Conservation (phyloP, 1,284 basidiomycete genomes). For the Schizopora paradoxa region DNA sequence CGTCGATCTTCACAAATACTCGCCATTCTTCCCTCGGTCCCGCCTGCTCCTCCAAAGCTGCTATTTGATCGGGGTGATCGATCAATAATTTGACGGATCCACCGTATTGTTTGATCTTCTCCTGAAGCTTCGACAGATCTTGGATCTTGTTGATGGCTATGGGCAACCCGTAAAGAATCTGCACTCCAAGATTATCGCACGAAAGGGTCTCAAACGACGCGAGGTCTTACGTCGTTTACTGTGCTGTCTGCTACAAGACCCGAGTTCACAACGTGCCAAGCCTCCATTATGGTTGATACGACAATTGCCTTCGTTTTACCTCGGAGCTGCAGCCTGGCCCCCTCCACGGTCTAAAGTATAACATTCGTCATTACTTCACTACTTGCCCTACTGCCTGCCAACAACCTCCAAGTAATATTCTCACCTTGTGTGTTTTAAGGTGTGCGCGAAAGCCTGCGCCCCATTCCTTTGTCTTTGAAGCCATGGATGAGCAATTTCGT, state of each 20-base stretch:
- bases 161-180: constrained; percentile 82
- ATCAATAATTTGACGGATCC: constrained; percentile 64
- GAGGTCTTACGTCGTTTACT: constrained; percentile 59
- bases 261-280: constrained; percentile 64
- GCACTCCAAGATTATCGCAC: constrained; percentile 6
- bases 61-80: constrained; percentile 71
- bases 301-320: constrained; percentile 57
- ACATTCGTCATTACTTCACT: constrained; percentile 24
- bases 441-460: constrained; percentile 75
- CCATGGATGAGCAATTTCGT: constrained; percentile 71
- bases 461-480: constrained; percentile 54
- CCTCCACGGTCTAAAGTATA: constrained; percentile 62
- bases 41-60: constrained; percentile 57
- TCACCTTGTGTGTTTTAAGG: constrained; percentile 79
- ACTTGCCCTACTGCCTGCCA: constrained; percentile 15
- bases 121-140: constrained; percentile 60
- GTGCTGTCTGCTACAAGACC: constrained; percentile 70
- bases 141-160: constrained; percentile 65
- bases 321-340: constrained; percentile 61
- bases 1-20: constrained; percentile 78
- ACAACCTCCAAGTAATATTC: constrained; percentile 1
- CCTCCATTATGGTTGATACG: constrained; percentile 78
- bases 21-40: constrained; percentile 50
- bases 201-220: not conserved
- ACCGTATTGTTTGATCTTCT: constrained; percentile 46